Evolutionary conservation across 805 yeast species (phyloP).

Genomic region (Monosporozyma yasuniensis): DNA sequence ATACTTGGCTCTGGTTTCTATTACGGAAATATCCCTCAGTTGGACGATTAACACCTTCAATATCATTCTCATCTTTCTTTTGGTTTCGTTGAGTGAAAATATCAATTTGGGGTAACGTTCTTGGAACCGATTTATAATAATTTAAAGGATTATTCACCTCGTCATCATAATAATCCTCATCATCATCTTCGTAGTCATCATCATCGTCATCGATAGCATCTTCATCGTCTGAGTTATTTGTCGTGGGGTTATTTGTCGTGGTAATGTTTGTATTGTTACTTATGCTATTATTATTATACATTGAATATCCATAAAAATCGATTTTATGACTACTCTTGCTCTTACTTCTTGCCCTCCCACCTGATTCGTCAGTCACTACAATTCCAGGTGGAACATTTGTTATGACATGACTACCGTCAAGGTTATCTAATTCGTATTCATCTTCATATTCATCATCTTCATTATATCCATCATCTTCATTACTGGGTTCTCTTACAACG

Average conservation of each 20-base stretch:
- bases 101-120: conserved; percentile 5
- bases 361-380: too few species aligned
- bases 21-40: background rate
- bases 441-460: conserved; percentile 2
- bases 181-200: conserved; percentile 1
- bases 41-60: background rate
- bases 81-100: background rate
- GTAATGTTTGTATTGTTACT: background rate
- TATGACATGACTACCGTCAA: background rate
- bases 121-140: background rate
- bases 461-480: conserved; percentile 1
- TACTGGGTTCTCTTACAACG: background rate
- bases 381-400: background rate
- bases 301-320: background rate
- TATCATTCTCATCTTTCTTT: background rate
- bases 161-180: conserved; percentile 3
- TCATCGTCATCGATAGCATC: conserved; percentile 1
- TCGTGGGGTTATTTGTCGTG: too few species aligned
- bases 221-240: background rate
- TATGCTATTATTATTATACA: background rate
- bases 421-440: background rate
- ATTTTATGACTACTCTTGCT: background rate
- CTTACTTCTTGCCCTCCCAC: background rate
- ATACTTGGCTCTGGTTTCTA: conserved; percentile 1
- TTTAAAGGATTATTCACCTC: background rate